phyloP scores from a whole-genome alignment of 306 rosid species.

The Vigna angularis region DNA sequence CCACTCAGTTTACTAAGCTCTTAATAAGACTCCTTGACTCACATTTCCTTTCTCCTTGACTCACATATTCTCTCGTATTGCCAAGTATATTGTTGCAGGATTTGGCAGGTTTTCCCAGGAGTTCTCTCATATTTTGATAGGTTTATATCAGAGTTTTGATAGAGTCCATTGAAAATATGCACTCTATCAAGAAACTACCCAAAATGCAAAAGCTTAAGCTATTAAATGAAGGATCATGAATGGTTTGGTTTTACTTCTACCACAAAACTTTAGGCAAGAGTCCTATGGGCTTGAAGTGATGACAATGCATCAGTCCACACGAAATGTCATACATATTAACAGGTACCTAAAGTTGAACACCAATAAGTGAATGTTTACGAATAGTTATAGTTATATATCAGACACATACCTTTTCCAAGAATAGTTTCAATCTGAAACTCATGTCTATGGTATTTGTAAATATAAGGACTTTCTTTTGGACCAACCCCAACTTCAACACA shows the following conservation, averaged over 20 bases:
- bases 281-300: neutral
- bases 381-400: conserved; percentile 28
- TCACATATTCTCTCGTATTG: neutral
- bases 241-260: conserved; percentile 1
- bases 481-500: conserved; percentile 87
- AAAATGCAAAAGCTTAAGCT: neutral
- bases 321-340: neutral
- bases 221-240: conserved; percentile 20
- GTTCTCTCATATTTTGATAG: neutral
- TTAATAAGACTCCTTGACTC: neutral
- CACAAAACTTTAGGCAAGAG: neutral
- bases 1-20: neutral
- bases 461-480: conserved; percentile 88
- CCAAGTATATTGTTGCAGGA: neutral
- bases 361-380: neutral
- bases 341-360: neutral
- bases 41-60: neutral
- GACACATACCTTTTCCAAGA: conserved; percentile 81
- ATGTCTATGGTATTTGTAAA: conserved; percentile 85
- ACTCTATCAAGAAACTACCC: conserved; percentile 1
- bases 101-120: neutral
- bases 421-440: conserved; percentile 84
- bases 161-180: neutral
- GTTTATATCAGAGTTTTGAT: neutral
- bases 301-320: neutral